Evolutionary conservation across 192 early-diverging fungal species (phyloP), one percentile per base, ranked within the genome.

Genomic region (Backusella westeae): DNA sequence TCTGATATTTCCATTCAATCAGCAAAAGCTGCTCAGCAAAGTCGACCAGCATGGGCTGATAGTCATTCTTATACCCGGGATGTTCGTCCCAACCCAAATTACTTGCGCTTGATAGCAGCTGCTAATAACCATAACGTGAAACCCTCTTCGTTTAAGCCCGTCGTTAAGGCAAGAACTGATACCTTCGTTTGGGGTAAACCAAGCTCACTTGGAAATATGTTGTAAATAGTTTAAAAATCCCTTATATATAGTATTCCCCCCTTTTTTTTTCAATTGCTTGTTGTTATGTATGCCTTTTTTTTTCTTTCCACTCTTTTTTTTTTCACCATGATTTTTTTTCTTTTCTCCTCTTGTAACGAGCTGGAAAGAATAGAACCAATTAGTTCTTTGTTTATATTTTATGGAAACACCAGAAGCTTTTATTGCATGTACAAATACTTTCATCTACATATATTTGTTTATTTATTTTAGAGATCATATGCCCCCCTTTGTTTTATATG

Each of bases 391-490:
- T 63, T 63, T 63, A 63, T 63, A 63, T 21, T 63, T 63, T 63
- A 63, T 63, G 56, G 56, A 63, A 63, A 63, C 56, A 26, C 56
- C 56, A 63, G 56, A 63, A 63, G n/a, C 21, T 26, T 29, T 63
- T 63, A 63, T 63, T 63, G 56, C 56, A 63, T 63, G 56, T 63
- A 63, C 56, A 63, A 63, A 63, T 26, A 21, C 56, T 63, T 59
- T 63, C 12, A 63, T 63, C 26, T 63, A 63, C 42, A 44, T 63
- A 29, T 14, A 63, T 63, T 63, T 29, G 56, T 63, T 63, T 49
- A 49, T 49, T 59, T 59, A 59, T 59, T 49, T 59, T 63, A 63
- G 56, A 63, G 56, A 63, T 63, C 56, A 63, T 63, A 63, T 63
- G 56, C 56, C 26, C 56, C 23, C 21, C 3, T 63, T 63, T 63